Conservation (phyloP, 2,329 filamentous ascomycete genomes). For the Helicocarpus griseus region DNA sequence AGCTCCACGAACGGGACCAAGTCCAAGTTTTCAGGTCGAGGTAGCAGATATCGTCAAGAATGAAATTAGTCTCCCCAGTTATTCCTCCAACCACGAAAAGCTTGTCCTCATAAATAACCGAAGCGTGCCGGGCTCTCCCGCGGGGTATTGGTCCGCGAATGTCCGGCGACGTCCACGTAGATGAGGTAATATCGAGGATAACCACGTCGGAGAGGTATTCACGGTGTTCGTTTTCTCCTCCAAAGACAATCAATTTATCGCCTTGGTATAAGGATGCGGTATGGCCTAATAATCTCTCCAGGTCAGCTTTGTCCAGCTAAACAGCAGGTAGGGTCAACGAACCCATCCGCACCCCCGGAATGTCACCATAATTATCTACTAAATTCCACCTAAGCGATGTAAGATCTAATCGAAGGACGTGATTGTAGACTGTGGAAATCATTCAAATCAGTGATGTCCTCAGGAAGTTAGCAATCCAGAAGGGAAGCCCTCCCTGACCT, state of each 20-base stretch:
- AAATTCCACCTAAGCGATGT: slow-evolving; percentile 84
- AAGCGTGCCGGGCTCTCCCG: slow-evolving; percentile 84
- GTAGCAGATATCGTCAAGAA: slow-evolving; percentile 93
- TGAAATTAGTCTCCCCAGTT: slow-evolving; percentile 81
- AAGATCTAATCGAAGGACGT: slow-evolving; percentile 83
- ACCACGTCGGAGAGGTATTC: slow-evolving; percentile 94
- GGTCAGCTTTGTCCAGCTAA: slow-evolving; percentile 1
- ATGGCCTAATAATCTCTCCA: slow-evolving; percentile 54
- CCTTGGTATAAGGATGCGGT: slow-evolving; percentile 90
- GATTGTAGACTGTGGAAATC: slow-evolving; percentile 68
- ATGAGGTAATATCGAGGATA: slow-evolving; percentile 87
- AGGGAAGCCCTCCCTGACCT: slow-evolving; percentile 34
- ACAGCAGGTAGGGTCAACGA: slow-evolving; percentile 22
- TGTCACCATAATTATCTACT: slow-evolving; percentile 97
- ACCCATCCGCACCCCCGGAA: slow-evolving; percentile 96
- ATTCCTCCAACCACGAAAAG: slow-evolving; percentile 94
- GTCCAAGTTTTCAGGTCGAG: slow-evolving; percentile 95
- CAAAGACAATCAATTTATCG: slow-evolving; percentile 92
- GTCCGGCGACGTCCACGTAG: slow-evolving; percentile 89
- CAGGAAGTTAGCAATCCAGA: background rate
- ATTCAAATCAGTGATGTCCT: background rate
- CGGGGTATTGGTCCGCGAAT: slow-evolving; percentile 77
- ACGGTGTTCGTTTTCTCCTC: slow-evolving; percentile 94
- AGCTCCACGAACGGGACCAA: slow-evolving; percentile 93
- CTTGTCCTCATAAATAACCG: slow-evolving; percentile 91